Conservation (phyloP, 1,284 basidiomycete genomes). For the Coniferiporia sulphurascens region DNA sequence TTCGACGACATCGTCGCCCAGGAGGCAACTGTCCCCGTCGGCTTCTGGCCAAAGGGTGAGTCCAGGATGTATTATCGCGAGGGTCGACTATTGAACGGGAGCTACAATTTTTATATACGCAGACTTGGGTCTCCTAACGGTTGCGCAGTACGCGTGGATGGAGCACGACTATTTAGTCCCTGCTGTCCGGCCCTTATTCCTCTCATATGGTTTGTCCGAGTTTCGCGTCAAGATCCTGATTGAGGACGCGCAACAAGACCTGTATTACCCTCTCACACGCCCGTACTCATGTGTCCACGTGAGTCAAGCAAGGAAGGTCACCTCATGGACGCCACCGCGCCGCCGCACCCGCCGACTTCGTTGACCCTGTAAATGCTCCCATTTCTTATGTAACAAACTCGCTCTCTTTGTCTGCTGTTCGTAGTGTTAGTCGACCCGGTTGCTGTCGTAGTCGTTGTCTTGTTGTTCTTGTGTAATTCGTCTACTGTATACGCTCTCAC, state of each 20-base stretch:
- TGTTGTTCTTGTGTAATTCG: neutral
- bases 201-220: slow-evolving; percentile 46
- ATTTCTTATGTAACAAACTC: neutral
- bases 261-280: slow-evolving; percentile 54
- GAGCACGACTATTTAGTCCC: slow-evolving; percentile 60
- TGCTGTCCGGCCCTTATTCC: slow-evolving; percentile 53
- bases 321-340: slow-evolving; percentile 17
- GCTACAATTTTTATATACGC: slow-evolving; percentile 3
- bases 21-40: slow-evolving; percentile 52
- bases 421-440: too few species aligned
- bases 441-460: neutral
- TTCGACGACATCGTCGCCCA: slow-evolving; percentile 48
- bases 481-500: neutral
- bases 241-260: slow-evolving; percentile 54
- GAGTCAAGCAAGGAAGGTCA: slow-evolving; percentile 48
- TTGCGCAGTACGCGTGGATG: slow-evolving; percentile 67
- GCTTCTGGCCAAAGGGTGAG: slow-evolving; percentile 54
- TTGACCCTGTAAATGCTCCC: neutral
- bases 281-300: slow-evolving; percentile 52
- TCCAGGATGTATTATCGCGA: slow-evolving; percentile 2
- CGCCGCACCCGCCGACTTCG: slow-evolving; percentile 2
- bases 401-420: neutral
- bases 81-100: neutral
- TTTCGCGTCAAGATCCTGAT: slow-evolving; percentile 49
- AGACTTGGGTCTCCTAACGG: slow-evolving; percentile 43